Evolutionary conservation across 2,329 filamentous ascomycete genomes (phyloP).

Genomic region (Fusarium sp.): DNA sequence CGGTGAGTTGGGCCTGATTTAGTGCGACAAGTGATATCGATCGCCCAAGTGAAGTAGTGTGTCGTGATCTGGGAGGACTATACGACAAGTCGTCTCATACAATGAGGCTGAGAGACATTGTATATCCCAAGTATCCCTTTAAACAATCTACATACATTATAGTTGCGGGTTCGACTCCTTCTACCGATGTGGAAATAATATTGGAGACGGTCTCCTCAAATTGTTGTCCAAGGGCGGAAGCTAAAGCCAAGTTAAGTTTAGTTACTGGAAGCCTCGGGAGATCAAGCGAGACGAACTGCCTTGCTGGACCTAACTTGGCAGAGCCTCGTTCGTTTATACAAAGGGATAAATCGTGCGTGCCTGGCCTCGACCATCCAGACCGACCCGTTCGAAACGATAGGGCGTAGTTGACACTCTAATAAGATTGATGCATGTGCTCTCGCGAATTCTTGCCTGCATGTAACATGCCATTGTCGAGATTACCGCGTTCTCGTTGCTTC

Average conservation of each 20-base stretch:
- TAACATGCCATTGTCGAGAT: slow-evolving; percentile 17
- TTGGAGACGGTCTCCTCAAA: slow-evolving; percentile 10
- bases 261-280: slow-evolving; percentile 29
- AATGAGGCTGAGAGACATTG: no score
- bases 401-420: slow-evolving; percentile 27
- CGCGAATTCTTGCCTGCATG: neutral
- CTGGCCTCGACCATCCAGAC: slow-evolving; percentile 26
- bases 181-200: slow-evolving; percentile 1
- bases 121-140: neutral
- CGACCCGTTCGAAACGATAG: slow-evolving; percentile 15
- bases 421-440: slow-evolving; percentile 6
- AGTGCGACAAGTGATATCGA: no score
- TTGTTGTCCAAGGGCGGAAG: slow-evolving; percentile 37
- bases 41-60: no score
- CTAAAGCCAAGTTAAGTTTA: slow-evolving; percentile 27
- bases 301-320: slow-evolving; percentile 14
- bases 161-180: neutral
- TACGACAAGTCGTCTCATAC: neutral
- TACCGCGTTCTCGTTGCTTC: neutral
- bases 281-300: slow-evolving; percentile 34
- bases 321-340: slow-evolving; percentile 16
- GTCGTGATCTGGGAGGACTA: neutral
- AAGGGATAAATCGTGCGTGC: slow-evolving; percentile 26
- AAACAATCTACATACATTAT: neutral
- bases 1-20: no score